These are phyloP conservation scores for Venustampulla echinocandica DNA, from an alignment of 495 filamentous ascomycete genomes.

Conservation along the genomic window DNA sequence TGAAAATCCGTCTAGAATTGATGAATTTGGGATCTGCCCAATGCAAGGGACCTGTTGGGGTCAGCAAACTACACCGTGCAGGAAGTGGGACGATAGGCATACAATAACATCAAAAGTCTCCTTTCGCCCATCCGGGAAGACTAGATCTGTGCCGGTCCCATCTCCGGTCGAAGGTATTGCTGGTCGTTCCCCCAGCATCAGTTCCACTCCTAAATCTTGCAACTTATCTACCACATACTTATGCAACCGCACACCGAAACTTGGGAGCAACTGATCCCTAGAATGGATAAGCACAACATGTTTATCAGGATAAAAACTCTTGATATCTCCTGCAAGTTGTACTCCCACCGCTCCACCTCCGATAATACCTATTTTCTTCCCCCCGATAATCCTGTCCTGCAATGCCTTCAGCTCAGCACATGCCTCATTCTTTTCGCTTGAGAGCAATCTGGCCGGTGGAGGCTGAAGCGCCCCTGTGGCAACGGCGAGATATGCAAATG, in stretches of 20 bases:
- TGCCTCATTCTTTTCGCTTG: constrained; percentile 34
- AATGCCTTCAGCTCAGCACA: constrained; percentile 34
- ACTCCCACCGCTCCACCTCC: constrained; percentile 56
- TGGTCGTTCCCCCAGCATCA: constrained; percentile 33
- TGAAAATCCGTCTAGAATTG: constrained; percentile 33
- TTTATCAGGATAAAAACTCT: constrained; percentile 49
- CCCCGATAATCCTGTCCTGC: constrained; percentile 28
- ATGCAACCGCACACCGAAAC: constrained; percentile 42
- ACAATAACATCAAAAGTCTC: constrained; percentile 34
- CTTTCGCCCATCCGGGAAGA: constrained; percentile 25
- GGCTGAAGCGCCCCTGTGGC: constrained; percentile 45
- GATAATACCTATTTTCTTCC: constrained; percentile 43
- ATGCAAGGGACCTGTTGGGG: constrained; percentile 38
- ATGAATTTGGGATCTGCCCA: constrained; percentile 50
- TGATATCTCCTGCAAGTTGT: constrained; percentile 52
- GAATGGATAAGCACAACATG: constrained; percentile 51
- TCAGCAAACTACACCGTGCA: constrained; percentile 19
- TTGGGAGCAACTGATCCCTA: constrained; percentile 40
- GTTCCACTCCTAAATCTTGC: constrained; percentile 32
- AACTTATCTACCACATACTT: constrained; percentile 33
- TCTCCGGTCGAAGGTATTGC: constrained; percentile 9
- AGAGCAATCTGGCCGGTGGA: constrained; percentile 43
- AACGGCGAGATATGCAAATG: constrained; percentile 49
- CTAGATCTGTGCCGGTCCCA: constrained; percentile 14
- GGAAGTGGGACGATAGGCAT: constrained; percentile 9